Percentiles rank a stretch among this genome's conserved stretches.
Evolutionary conservation across 148 eudicot species (phyloP).

Genomic region (Vaccinium myrtillus): DNA sequence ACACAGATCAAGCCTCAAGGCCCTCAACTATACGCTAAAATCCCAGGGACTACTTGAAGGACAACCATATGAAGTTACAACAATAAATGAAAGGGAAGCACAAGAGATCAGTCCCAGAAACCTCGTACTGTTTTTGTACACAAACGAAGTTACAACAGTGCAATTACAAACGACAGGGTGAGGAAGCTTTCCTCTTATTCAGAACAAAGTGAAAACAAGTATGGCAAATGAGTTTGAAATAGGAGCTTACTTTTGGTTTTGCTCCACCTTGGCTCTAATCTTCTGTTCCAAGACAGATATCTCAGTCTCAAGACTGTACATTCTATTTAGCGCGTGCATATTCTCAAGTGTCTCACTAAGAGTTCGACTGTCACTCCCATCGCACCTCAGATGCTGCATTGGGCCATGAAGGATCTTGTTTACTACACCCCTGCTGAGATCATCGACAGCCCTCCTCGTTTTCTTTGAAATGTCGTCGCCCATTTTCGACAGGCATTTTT

Average conservation of each 20-base stretch:
- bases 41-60: constrained; percentile 3
- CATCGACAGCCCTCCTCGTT: constrained; percentile 69
- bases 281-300: constrained; percentile 84
- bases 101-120: neutral
- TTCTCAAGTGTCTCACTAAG: constrained; percentile 82
- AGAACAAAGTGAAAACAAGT: constrained; percentile 20
- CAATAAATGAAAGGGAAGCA: neutral
- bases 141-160: constrained; percentile 8
- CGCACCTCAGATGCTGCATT: constrained; percentile 93
- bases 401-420: constrained; percentile 94
- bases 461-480: constrained; percentile 75
- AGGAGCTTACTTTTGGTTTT: constrained; percentile 51
- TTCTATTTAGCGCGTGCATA: constrained; percentile 90
- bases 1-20: constrained; percentile 4
- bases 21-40: neutral
- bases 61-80: neutral
- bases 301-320: constrained; percentile 92
- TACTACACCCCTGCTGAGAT: constrained; percentile 84
- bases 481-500: constrained; percentile 77
- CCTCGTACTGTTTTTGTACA: neutral
- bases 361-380: constrained; percentile 84
- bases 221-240: neutral
- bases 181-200: constrained; percentile 46
- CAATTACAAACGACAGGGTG: neutral
- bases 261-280: constrained; percentile 90